Percentiles rank a stretch among this genome's conserved stretches.
These are phyloP conservation scores for Saccharomyces eubayanus DNA, from an alignment of 805 yeast genomes.

Conservation along the genomic window DNA sequence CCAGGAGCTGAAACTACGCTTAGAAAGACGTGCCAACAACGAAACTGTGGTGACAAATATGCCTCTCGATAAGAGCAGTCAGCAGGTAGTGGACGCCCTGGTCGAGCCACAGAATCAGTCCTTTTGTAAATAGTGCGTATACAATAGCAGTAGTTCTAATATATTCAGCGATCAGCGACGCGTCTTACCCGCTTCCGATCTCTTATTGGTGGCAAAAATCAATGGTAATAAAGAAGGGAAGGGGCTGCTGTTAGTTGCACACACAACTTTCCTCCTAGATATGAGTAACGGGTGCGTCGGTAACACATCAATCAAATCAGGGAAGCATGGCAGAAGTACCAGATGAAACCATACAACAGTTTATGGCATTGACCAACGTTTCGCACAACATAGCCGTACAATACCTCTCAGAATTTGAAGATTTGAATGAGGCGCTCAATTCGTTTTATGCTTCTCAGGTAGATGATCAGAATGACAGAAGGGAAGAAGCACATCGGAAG, in stretches of 20 bases:
- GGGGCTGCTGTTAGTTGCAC: background rate
- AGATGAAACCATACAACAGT: constrained; percentile 28
- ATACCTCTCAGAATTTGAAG: constrained; percentile 29
- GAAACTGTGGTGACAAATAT: background rate
- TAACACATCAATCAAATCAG: background rate
- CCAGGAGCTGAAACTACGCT: constrained; percentile 42
- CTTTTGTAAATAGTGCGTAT: background rate
- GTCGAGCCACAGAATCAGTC: background rate
- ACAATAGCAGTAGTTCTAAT: background rate
- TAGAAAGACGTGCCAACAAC: background rate
- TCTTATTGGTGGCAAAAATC: background rate
- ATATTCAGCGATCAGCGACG: background rate
- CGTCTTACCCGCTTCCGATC: background rate
- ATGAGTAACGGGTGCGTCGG: background rate
- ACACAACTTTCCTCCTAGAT: background rate
- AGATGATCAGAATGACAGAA: constrained; percentile 6
- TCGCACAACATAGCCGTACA: constrained; percentile 33
- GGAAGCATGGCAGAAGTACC: constrained; percentile 10
- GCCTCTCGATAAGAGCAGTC: background rate
- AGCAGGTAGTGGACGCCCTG: background rate
- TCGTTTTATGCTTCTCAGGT: constrained; percentile 21
- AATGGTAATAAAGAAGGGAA: background rate
- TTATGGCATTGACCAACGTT: constrained; percentile 34
- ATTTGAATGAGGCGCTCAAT: constrained; percentile 23
- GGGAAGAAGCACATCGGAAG: constrained; percentile 1